A percentile compares a stretch with the other conserved stretches of the same genome.
These are phyloP conservation scores for Xenosphaeropsis pyriputrescens DNA, from an alignment of 2,329 filamentous ascomycete species.

Conservation along the genomic window DNA sequence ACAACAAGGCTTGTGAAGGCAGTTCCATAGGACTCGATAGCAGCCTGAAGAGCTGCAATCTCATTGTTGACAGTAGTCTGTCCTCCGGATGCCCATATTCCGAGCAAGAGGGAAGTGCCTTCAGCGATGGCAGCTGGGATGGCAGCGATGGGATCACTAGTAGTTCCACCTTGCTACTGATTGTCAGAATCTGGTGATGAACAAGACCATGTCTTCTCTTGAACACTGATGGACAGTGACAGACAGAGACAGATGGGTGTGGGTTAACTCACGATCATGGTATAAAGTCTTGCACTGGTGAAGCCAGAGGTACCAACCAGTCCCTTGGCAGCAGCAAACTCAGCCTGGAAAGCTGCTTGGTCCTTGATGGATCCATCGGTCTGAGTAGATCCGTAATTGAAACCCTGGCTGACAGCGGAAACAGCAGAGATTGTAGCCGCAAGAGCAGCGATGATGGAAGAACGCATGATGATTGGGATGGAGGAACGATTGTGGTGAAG, in stretches of 20 bases:
- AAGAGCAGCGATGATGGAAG: conserved; percentile 11
- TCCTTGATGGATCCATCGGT: conserved; percentile 40
- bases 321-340: conserved; percentile 49
- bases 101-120: conserved; percentile 65
- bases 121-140: conserved; percentile 75
- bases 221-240: neutral
- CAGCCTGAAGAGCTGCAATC: conserved; percentile 53
- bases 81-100: conserved; percentile 68
- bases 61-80: conserved; percentile 53
- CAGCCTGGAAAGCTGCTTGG: conserved; percentile 50
- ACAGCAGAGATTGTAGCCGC: conserved; percentile 16
- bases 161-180: conserved; percentile 45
- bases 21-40: conserved; percentile 53
- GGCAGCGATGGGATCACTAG: conserved; percentile 50
- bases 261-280: conserved; percentile 38
- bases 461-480: conserved; percentile 12
- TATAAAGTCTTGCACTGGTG: conserved; percentile 55
- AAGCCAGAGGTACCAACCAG: conserved; percentile 49
- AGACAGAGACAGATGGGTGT: neutral
- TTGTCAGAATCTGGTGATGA: conserved; percentile 8
- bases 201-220: neutral
- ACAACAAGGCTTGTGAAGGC: conserved; percentile 52
- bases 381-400: conserved; percentile 58
- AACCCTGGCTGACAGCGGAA: conserved; percentile 37
- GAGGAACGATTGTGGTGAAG: too few species aligned